Conservation (phyloP, 768 basidiomycete species). For the Termitomyces heimii region DNA sequence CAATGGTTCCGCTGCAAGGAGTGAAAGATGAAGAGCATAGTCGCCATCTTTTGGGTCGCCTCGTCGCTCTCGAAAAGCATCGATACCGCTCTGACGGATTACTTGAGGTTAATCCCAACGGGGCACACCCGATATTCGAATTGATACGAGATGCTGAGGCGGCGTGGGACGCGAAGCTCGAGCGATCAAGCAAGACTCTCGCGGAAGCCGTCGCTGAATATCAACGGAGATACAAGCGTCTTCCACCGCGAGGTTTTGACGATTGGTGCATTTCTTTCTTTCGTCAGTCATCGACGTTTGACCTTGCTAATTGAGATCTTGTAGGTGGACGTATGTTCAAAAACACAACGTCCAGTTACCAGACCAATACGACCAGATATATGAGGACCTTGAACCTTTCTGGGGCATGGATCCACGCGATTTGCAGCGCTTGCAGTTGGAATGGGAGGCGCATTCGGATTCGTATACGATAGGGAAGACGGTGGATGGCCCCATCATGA, state of each 20-base stretch:
- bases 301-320: not conserved
- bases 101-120: slow-evolving; percentile 32
- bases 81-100: slow-evolving; percentile 32
- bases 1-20: not conserved
- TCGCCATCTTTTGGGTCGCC: not conserved
- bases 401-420: slow-evolving; percentile 52
- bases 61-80: slow-evolving; percentile 20
- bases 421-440: slow-evolving; percentile 26
- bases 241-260: slow-evolving; percentile 83
- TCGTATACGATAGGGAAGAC: slow-evolving; percentile 36
- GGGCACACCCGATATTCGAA: slow-evolving; percentile 70
- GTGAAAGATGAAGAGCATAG: not conserved
- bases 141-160: slow-evolving; percentile 69
- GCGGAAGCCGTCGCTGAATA: slow-evolving; percentile 75
- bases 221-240: slow-evolving; percentile 60
- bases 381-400: slow-evolving; percentile 73
- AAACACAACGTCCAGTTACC: slow-evolving; percentile 64
- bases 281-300: not conserved
- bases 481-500: slow-evolving; percentile 16
- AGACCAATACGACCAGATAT: slow-evolving; percentile 79
- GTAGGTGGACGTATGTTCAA: slow-evolving; percentile 45
- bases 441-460: slow-evolving; percentile 31
- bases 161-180: slow-evolving; percentile 55
- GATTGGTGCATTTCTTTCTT: slow-evolving; percentile 51
- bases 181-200: slow-evolving; percentile 70